phyloP scores from a whole-genome alignment of 2,329 filamentous ascomycete genomes.

The Xylariaceae sp. region DNA sequence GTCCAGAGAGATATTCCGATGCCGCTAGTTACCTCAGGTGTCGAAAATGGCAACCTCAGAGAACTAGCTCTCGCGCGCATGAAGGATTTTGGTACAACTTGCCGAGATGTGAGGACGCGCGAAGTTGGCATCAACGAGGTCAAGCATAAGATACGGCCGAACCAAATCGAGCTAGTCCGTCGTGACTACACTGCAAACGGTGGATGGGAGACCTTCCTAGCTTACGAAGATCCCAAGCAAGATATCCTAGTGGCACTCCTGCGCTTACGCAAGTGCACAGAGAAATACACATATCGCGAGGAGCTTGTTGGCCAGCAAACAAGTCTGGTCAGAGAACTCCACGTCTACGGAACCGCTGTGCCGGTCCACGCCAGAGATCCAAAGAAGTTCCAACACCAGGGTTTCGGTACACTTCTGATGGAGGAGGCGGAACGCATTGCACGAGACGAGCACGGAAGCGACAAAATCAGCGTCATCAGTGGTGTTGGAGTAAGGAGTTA shows the following conservation, averaged over 20 bases:
- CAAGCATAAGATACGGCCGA: conserved; percentile 96
- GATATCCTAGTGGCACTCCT: conserved; percentile 94
- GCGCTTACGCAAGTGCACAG: conserved; percentile 85
- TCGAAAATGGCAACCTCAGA: conserved; percentile 95
- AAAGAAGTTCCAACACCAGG: conserved; percentile 97
- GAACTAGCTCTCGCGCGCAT: conserved; percentile 94
- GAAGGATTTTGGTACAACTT: conserved; percentile 98
- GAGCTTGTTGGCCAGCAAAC: conserved; percentile 86
- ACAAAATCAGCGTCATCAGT: conserved; percentile 97
- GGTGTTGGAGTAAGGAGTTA: conserved; percentile 95
- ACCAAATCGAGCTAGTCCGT: conserved; percentile 92
- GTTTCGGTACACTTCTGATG: conserved; percentile 95
- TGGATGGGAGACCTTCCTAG: conserved; percentile 97
- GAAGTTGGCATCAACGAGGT: conserved; percentile 99
- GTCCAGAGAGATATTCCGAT: conserved; percentile 99
- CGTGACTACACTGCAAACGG: conserved; percentile 94
- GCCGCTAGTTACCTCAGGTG: conserved; percentile 97
- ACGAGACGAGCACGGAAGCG: conserved; percentile 87
- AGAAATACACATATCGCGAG: conserved; percentile 87
- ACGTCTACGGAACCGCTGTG: conserved; percentile 97
- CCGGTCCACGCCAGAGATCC: conserved; percentile 94
- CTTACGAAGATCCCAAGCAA: conserved; percentile 97
- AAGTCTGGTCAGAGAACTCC: conserved; percentile 89
- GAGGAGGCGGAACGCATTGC: conserved; percentile 97
- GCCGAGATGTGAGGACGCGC: conserved; percentile 91